phyloP scores from a whole-genome alignment of 2,329 filamentous ascomycete species.

The Trichoderma atroviride region DNA sequence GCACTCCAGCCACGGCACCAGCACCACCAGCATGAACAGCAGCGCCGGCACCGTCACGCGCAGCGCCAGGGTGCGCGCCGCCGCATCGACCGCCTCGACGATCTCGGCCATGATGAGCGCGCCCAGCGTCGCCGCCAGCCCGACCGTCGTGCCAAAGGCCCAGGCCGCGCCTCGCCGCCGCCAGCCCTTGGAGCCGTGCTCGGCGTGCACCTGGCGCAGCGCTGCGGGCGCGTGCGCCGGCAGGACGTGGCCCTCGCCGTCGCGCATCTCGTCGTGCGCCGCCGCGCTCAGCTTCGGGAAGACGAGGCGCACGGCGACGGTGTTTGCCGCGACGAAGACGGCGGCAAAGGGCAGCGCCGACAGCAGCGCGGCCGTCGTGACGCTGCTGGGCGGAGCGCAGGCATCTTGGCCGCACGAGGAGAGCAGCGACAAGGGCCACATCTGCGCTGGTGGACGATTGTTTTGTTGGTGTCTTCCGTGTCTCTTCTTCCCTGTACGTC shows the following conservation, averaged over 20 bases:
- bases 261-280: conserved; percentile 48
- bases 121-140: conserved; percentile 74
- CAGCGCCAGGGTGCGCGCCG: conserved; percentile 68
- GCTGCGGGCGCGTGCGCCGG: conserved; percentile 63
- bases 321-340: conserved; percentile 66
- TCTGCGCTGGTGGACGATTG: conserved; percentile 25
- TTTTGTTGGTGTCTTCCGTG: background rate
- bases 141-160: conserved; percentile 77
- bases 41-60: conserved; percentile 70
- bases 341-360: conserved; percentile 71
- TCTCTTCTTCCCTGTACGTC: too few species aligned
- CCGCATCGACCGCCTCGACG: conserved; percentile 69
- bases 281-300: conserved; percentile 71
- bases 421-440: conserved; percentile 44
- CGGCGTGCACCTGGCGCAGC: conserved; percentile 61
- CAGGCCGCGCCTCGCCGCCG: conserved; percentile 58
- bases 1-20: conserved; percentile 79
- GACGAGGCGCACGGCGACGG: conserved; percentile 66
- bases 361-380: conserved; percentile 52
- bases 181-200: conserved; percentile 57
- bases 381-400: conserved; percentile 51
- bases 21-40: conserved; percentile 70
- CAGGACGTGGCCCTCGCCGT: conserved; percentile 64
- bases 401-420: conserved; percentile 59
- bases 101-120: conserved; percentile 85